Conservation (phyloP, 345 rosid species). For the Clausena lansium region DNA sequence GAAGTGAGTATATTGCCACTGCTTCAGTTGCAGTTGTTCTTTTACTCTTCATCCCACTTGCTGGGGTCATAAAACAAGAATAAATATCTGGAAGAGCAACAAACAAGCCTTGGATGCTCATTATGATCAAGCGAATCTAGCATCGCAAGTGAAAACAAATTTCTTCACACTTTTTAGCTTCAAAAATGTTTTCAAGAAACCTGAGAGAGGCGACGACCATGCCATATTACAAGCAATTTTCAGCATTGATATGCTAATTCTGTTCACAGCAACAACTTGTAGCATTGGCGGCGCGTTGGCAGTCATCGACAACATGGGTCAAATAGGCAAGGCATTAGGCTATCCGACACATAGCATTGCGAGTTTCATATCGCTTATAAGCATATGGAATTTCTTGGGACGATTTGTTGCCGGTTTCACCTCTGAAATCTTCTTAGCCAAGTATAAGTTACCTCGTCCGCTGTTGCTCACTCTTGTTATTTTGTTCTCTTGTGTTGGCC, state of each 20-base stretch:
- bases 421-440: conserved; percentile 45
- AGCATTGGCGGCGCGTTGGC: conserved; percentile 50
- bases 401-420: conserved; percentile 43
- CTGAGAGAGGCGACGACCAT: conserved; percentile 54
- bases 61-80: conserved; percentile 44
- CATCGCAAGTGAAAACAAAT: not conserved
- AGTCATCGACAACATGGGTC: conserved; percentile 47
- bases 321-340: conserved; percentile 40
- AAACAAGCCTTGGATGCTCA: conserved; percentile 23
- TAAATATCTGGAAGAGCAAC: conserved; percentile 29
- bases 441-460: conserved; percentile 50
- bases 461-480: conserved; percentile 39
- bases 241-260: conserved; percentile 51
- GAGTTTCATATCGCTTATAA: conserved; percentile 51
- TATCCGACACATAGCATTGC: conserved; percentile 35
- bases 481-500: conserved; percentile 42
- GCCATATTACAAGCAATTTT: conserved; percentile 54
- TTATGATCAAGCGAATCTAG: not conserved
- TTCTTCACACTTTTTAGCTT: conserved; percentile 22
- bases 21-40: conserved; percentile 32
- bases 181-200: conserved; percentile 41
- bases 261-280: conserved; percentile 44
- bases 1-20: conserved; percentile 34
- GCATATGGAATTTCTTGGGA: conserved; percentile 62
- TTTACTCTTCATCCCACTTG: conserved; percentile 40